A percentile compares a stretch with the other conserved stretches of the same genome.
Evolutionary conservation across 2,329 filamentous ascomycete species (phyloP).

Genomic region (Rhynchosporium graminicola): DNA sequence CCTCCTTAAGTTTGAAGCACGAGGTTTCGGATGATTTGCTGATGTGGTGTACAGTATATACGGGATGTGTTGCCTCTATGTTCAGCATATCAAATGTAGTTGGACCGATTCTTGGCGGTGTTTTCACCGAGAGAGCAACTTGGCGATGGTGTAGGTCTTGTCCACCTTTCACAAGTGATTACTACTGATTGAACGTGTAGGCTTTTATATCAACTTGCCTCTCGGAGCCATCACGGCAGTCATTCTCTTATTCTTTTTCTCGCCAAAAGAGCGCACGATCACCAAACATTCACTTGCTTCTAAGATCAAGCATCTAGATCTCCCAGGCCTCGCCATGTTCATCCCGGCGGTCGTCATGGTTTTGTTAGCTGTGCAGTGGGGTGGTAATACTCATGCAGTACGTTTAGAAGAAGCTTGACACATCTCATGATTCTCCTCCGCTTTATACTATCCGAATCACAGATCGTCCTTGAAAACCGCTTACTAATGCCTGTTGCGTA

Average conservation of each 20-base stretch:
- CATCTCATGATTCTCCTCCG: no score
- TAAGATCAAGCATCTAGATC: slow-evolving; percentile 42
- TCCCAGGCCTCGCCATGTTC: slow-evolving; percentile 40
- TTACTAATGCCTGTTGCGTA: no score
- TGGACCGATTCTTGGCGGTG: slow-evolving; percentile 40
- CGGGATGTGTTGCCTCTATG: slow-evolving; percentile 26
- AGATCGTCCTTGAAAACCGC: no score
- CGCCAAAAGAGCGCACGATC: slow-evolving; percentile 30
- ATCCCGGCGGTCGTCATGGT: slow-evolving; percentile 37
- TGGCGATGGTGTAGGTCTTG: slow-evolving; percentile 40
- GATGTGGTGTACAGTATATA: slow-evolving; percentile 22
- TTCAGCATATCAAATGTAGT: slow-evolving; percentile 30
- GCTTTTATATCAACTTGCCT: slow-evolving; percentile 45
- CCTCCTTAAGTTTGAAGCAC: background rate
- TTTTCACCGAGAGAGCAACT: slow-evolving; percentile 41
- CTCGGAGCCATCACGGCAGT: slow-evolving; percentile 42
- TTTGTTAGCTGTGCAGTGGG: slow-evolving; percentile 39
- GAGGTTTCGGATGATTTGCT: background rate
- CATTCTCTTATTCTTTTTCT: slow-evolving; percentile 45
- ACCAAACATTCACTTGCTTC: slow-evolving; percentile 16
- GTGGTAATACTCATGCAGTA: slow-evolving; percentile 29
- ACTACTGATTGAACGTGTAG: slow-evolving; percentile 3
- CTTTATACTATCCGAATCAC: no score
- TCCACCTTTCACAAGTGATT: slow-evolving; percentile 29
- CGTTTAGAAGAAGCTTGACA: no score